Percentiles rank a stretch among this genome's conserved stretches.
These are phyloP conservation scores for Sporobolus alterniflorus DNA, from an alignment of 202 grass and related monocot species.

Conservation along the genomic window DNA sequence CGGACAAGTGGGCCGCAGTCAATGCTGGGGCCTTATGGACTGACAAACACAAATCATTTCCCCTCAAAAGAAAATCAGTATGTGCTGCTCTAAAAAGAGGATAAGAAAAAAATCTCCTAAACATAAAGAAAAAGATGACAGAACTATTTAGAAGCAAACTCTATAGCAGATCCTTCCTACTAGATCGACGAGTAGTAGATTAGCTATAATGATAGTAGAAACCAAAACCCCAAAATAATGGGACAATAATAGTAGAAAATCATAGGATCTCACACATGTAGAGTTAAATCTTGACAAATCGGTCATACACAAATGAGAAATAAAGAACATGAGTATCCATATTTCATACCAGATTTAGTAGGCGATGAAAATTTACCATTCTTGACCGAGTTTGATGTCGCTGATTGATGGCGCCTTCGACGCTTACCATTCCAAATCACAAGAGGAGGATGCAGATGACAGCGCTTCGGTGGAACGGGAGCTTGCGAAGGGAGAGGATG, in stretches of 20 bases:
- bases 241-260: background rate
- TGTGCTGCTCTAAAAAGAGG: background rate
- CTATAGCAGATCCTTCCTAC: background rate
- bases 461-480: background rate
- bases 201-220: background rate
- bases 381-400: background rate
- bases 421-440: background rate
- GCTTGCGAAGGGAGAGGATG: too few species aligned
- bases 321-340: background rate
- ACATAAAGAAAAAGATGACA: background rate
- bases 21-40: background rate
- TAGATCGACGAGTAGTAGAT: background rate
- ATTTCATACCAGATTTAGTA: background rate
- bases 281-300: background rate
- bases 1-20: background rate
- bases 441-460: background rate
- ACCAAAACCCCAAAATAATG: background rate
- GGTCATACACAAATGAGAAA: background rate
- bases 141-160: background rate
- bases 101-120: too few species aligned
- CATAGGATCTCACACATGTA: too few species aligned
- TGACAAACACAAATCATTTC: background rate
- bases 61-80: background rate
- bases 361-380: background rate
- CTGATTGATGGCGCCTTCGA: fast-evolving